A percentile compares a stretch with the other conserved stretches of the same genome.
These are phyloP conservation scores for Zymoseptoria pseudotritici DNA, from an alignment of 2,329 filamentous ascomycete genomes.

Conservation along the genomic window DNA sequence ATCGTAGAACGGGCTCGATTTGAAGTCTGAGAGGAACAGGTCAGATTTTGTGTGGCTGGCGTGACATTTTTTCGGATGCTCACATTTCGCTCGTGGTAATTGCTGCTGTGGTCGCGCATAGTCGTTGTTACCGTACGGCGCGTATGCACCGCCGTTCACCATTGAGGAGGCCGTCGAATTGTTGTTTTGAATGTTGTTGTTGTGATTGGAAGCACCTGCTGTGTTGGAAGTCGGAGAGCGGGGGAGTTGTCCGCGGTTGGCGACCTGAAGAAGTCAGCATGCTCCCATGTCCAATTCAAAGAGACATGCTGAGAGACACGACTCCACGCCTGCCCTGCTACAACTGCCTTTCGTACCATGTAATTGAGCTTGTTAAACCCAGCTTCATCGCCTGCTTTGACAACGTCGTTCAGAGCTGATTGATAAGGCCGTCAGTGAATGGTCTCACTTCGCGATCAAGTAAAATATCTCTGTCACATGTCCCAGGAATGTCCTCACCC, in stretches of 20 bases:
- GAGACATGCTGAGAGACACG: no score
- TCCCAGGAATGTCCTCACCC: constrained; percentile 44
- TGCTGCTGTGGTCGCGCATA: neutral
- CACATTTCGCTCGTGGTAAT: neutral
- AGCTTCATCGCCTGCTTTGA: constrained; percentile 28
- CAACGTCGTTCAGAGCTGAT: constrained; percentile 34
- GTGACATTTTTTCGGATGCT: neutral
- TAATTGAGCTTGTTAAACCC: constrained; percentile 32
- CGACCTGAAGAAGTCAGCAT: constrained; percentile 9
- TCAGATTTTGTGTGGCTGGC: constrained; percentile 13
- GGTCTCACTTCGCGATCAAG: neutral
- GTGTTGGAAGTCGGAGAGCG: constrained; percentile 13
- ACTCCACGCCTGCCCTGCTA: no score
- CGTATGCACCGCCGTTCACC: constrained; percentile 8
- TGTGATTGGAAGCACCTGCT: constrained; percentile 6
- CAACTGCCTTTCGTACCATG: constrained; percentile 20
- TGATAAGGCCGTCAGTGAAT: constrained; percentile 11
- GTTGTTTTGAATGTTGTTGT: constrained; percentile 5
- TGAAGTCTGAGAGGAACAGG: constrained; percentile 43
- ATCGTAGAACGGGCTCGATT: constrained; percentile 78
- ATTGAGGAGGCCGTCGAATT: constrained; percentile 5
- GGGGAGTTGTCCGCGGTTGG: constrained; percentile 34
- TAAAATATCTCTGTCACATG: neutral
- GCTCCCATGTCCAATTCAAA: no score
- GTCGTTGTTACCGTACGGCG: constrained; percentile 5